phyloP scores from a whole-genome alignment of 148 eudicot genomes.

The Dysphania ambrosioides region DNA sequence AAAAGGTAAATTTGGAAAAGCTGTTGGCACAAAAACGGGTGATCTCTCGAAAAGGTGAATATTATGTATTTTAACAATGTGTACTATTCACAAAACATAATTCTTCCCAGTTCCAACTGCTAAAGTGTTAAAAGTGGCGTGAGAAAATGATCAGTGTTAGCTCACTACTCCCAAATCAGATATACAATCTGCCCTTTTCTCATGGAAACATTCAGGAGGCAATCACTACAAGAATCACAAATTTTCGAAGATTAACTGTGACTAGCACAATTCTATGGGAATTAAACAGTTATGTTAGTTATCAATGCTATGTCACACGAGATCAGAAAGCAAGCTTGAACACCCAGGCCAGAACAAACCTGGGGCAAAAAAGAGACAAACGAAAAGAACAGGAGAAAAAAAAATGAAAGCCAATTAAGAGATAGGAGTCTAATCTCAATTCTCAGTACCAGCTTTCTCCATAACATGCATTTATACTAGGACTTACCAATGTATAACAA shows the following conservation, averaged over 20 bases:
- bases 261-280: conserved; percentile 12
- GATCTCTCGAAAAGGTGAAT: neutral
- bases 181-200: conserved; percentile 13
- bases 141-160: neutral
- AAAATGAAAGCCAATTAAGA: neutral
- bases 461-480: neutral
- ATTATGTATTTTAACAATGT: too few species aligned
- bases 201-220: conserved; percentile 8
- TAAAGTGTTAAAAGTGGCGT: neutral
- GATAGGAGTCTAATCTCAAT: neutral
- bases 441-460: conserved; percentile 4
- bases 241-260: conserved; percentile 3
- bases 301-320: conserved; percentile 22
- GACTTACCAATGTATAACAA: neutral
- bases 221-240: conserved; percentile 5
- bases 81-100: neutral
- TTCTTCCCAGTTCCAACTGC: neutral
- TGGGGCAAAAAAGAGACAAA: neutral
- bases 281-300: conserved; percentile 10
- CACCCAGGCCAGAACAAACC: conserved; percentile 13
- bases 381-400: neutral
- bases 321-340: conserved; percentile 8
- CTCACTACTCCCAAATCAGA: conserved; percentile 1
- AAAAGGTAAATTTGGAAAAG: too few species aligned
- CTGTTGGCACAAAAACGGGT: too few species aligned